These are phyloP conservation scores for Naganishia kalamii DNA, from an alignment of 768 basidiomycete species.

Conservation along the genomic window DNA sequence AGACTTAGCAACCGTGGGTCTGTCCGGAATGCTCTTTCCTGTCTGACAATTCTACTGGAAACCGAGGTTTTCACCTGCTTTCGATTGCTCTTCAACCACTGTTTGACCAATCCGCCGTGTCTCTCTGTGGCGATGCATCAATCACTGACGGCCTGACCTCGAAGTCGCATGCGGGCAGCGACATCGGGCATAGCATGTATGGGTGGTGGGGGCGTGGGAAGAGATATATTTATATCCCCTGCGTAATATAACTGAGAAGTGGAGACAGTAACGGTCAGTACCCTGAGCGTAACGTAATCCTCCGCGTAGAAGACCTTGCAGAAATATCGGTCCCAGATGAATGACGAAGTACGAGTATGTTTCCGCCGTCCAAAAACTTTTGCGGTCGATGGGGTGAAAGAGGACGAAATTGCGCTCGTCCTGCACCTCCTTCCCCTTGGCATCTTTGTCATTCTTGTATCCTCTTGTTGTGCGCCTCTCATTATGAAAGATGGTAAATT, in stretches of 20 bases:
- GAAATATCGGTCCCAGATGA: not conserved
- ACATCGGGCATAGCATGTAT: not conserved
- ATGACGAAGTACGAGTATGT: not conserved
- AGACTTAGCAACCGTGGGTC: no score
- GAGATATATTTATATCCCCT: not conserved
- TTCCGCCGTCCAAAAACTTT: not conserved
- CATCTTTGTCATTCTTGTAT: not conserved
- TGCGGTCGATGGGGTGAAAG: not conserved
- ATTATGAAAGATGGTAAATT: no score
- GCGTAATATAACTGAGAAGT: not conserved
- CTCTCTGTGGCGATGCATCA: not conserved
- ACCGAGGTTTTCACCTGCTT: not conserved
- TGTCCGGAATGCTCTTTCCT: not conserved
- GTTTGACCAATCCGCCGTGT: not conserved
- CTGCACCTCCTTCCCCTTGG: not conserved
- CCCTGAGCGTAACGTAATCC: no score
- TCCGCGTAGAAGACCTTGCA: not conserved
- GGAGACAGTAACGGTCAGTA: no score
- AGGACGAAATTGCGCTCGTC: not conserved
- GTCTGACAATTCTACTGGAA: not conserved
- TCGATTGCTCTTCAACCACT: not conserved
- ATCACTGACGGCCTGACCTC: not conserved
- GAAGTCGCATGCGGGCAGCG: not conserved
- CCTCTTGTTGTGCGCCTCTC: no score
- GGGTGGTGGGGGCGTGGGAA: not conserved